Evolutionary conservation across 306 rosid species (phyloP).

Genomic region (Rubus parviflorus): DNA sequence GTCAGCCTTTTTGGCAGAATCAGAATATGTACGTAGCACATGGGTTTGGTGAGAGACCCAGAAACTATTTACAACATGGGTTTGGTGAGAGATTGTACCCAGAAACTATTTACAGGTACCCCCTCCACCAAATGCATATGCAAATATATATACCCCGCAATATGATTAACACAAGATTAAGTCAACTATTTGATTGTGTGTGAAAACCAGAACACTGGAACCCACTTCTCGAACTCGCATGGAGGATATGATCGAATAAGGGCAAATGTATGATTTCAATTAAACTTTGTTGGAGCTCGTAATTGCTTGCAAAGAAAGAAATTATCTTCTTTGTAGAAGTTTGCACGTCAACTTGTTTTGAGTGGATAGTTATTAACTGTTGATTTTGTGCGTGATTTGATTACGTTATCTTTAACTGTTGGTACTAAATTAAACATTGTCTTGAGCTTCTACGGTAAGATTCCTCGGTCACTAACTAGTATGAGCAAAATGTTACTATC

Average conservation of each 20-base stretch:
- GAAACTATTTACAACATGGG: conserved; percentile 9
- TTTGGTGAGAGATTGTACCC: not conserved
- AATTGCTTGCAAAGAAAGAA: conserved; percentile 5
- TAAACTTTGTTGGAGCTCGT: not conserved
- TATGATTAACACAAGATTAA: not conserved
- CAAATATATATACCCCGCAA: not conserved
- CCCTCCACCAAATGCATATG: not conserved
- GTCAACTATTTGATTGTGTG: not conserved
- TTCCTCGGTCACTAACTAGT: not conserved
- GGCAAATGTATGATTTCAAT: not conserved
- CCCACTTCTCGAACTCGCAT: not conserved
- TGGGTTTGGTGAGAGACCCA: conserved; percentile 6
- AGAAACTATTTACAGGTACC: not conserved
- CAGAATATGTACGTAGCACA: not conserved
- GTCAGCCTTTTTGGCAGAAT: conserved; percentile 10
- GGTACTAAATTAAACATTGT: not conserved
- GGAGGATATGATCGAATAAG: not conserved
- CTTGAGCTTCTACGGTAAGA: not conserved
- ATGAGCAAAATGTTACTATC: not conserved
- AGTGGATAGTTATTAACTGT: not conserved
- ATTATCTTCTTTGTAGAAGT: not conserved
- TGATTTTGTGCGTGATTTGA: not conserved
- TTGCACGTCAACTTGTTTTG: not conserved
- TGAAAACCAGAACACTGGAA: conserved; percentile 1
- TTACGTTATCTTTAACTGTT: not conserved